Conservation (phyloP, 2,329 filamentous ascomycete genomes). For the Aureobasidium sp. region DNA sequence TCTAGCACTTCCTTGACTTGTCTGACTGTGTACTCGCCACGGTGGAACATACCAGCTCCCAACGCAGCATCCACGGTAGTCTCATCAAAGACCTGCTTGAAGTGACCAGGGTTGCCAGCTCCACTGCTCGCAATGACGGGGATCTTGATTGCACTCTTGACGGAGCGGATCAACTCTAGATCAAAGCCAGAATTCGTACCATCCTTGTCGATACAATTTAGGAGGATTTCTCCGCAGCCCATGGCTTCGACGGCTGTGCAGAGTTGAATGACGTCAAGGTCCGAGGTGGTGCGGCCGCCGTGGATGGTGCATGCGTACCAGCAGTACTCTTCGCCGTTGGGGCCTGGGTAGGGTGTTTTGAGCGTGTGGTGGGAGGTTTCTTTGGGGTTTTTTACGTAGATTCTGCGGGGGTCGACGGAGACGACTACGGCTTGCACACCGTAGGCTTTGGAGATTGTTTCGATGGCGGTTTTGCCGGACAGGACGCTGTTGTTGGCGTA, state of each 20-base stretch:
- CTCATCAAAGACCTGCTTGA: conserved; percentile 78
- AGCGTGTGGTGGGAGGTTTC: conserved; percentile 69
- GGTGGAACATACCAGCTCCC: conserved; percentile 95
- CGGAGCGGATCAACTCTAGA: conserved; percentile 77
- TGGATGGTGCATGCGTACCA: conserved; percentile 99
- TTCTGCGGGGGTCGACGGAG: conserved; percentile 83
- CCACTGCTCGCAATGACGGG: conserved; percentile 94
- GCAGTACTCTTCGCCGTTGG: conserved; percentile 69
- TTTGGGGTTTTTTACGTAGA: conserved; percentile 65
- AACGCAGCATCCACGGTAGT: conserved; percentile 86
- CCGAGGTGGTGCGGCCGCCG: conserved; percentile 86
- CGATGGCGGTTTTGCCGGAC: conserved; percentile 79
- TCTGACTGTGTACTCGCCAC: conserved; percentile 87
- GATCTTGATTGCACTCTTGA: conserved; percentile 79
- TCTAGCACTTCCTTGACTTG: conserved; percentile 82
- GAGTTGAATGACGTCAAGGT: conserved; percentile 86
- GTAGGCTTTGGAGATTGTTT: conserved; percentile 88
- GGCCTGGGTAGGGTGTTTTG: conserved; percentile 59
- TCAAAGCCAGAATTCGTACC: conserved; percentile 93
- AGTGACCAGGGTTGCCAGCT: conserved; percentile 79
- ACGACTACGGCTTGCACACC: conserved; percentile 96
- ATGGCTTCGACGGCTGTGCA: conserved; percentile 86
- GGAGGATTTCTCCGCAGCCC: conserved; percentile 85
- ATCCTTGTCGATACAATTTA: conserved; percentile 97
- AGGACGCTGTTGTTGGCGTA: conserved; percentile 60